Evolutionary conservation across 495 filamentous ascomycete genomes (phyloP), one percentile per base, ranked within the genome.

Genomic region (Patellaria atrata): DNA sequence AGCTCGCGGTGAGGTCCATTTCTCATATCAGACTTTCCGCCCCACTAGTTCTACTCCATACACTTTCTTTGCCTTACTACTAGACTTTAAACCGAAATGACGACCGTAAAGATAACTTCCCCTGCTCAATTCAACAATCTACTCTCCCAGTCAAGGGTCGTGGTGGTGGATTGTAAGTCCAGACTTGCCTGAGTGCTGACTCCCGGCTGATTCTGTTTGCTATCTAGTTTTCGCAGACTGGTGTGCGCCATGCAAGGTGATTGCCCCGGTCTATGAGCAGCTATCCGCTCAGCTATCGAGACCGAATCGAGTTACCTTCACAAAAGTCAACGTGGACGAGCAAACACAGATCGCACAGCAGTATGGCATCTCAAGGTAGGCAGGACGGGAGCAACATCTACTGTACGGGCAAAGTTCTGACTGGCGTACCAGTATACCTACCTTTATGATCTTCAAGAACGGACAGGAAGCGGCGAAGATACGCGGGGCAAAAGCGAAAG

Each of bases 361-460:
- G 38, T 86, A 87, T 51, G 54, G 62, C 30, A 67, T 94, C 43
- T 76, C 71, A n/a, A 70, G 69, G 77, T 80, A n/a, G 26, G 15
- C 13, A 29, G 18, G 15, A 13, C 24, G 38, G 40, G 24, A 47
- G 20, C 28, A 31, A 14, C n/a, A 16, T 14, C n/a, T 9, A 14
- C 27, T 21, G 27, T 32, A 14, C 15, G 4, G 27, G 12, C 8
- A 27, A 25, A 9, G 8, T 15, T 7, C 25, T 38, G 12, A 19
- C 22, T 37, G 19, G 27, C 19, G 23, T 26, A 27, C 11, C 30
- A 70, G 65, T 10, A 65, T 80, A 45, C 89, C 89, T 11, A 92
- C 87, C 27, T 93, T 96, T 60, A 73, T 94, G 50, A 67, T 92
- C 45, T 93, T 94, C 67, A 79, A 82, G 47, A 67, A 77, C 40